phyloP scores from a whole-genome alignment of 257 asterid species.

The Anisodus tanguticus region DNA sequence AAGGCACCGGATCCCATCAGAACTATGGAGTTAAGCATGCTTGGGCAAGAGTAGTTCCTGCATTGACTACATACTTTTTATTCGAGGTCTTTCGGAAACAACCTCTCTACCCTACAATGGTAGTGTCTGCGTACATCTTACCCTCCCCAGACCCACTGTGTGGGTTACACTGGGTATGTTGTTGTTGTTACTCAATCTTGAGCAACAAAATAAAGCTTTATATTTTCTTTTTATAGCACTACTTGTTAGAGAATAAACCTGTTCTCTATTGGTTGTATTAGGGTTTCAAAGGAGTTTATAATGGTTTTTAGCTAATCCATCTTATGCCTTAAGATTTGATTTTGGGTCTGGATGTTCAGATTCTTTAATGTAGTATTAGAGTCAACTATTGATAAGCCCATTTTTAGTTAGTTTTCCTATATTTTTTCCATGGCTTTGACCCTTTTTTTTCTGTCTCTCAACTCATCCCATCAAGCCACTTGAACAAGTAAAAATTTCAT shows the following conservation, averaged over 20 bases:
- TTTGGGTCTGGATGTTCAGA: not conserved
- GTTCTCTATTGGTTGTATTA: not conserved
- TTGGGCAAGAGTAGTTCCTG: no score
- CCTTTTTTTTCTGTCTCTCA: not conserved
- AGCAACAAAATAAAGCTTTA: not conserved
- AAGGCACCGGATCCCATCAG: not conserved
- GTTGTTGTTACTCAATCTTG: not conserved
- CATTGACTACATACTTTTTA: no score
- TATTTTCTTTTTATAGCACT: not conserved
- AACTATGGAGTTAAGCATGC: no score
- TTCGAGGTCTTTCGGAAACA: no score
- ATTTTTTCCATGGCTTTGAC: not conserved
- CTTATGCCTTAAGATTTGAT: conserved; percentile 13
- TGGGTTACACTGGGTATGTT: not conserved
- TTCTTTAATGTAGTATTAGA: not conserved
- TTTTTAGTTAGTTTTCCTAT: not conserved
- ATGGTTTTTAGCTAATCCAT: not conserved
- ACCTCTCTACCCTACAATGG: no score
- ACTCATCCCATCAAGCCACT: not conserved
- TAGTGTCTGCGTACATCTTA: no score
- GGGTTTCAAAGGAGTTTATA: not conserved
- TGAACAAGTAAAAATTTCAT: not conserved
- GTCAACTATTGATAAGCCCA: not conserved
- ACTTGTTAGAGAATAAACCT: not conserved
- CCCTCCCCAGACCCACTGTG: no score